A percentile compares a stretch with the other conserved stretches of the same genome.
phyloP scores from a whole-genome alignment of 257 asterid species.

The Asclepias syriaca region DNA sequence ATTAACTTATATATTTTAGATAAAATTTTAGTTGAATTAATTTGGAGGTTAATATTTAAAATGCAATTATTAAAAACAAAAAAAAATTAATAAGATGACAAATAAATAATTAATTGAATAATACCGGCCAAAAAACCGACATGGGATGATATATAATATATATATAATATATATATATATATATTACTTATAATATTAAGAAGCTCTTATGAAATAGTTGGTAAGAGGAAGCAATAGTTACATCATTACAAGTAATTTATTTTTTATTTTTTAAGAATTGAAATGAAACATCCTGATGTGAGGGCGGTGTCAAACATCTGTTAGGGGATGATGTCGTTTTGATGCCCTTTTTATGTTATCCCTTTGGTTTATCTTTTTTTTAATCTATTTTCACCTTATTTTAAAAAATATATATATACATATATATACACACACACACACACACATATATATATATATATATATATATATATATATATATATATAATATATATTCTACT shows the following conservation, averaged over 20 bases:
- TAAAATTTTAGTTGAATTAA: too few relatives aligned
- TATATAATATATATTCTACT: background rate
- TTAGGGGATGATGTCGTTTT: constrained; percentile 9
- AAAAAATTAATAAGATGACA: constrained; percentile 17
- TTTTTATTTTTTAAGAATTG: constrained; percentile 12
- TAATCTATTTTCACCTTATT: background rate
- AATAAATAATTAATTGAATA: constrained; percentile 13
- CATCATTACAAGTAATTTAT: constrained; percentile 28
- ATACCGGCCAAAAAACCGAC: constrained; percentile 43
- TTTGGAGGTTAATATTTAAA: too few relatives aligned
- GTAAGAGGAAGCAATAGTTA: constrained; percentile 14
- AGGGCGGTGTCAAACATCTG: constrained; percentile 45
- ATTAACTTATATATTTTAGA: too few relatives aligned
- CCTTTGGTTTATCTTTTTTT: background rate
- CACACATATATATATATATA: too few relatives aligned
- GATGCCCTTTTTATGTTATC: constrained; percentile 6
- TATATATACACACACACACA: too few relatives aligned
- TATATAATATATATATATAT: too few relatives aligned
- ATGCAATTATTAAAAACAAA: too few relatives aligned
- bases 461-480: too few relatives aligned
- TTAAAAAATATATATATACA: too few relatives aligned
- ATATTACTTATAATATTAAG: background rate
- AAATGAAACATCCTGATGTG: constrained; percentile 38
- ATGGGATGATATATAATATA: background rate
- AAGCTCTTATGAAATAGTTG: constrained; percentile 19